Evolutionary conservation across 441 rosid genomes (phyloP).

Genomic region (Populus hybrid): DNA sequence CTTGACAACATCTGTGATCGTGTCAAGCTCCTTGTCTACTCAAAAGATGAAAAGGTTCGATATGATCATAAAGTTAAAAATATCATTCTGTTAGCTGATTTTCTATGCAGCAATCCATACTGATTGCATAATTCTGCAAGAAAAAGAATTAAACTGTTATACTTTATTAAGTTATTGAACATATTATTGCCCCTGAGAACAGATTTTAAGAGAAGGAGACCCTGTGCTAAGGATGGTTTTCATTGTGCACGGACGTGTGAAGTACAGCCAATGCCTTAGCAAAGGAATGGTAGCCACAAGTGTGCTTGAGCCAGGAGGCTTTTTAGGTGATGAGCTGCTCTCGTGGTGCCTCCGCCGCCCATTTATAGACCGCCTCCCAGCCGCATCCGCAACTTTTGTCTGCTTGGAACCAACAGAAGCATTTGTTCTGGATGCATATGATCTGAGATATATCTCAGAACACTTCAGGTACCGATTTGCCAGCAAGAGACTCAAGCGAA

Average conservation of each 20-base stretch:
- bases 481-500: slow-evolving; percentile 46
- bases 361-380: slow-evolving; percentile 54
- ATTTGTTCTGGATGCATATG: slow-evolving; percentile 45
- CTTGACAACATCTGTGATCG: slow-evolving; percentile 66
- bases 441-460: slow-evolving; percentile 51
- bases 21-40: slow-evolving; percentile 47
- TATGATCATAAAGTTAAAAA: background rate
- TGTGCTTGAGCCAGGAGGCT: slow-evolving; percentile 49
- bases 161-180: background rate
- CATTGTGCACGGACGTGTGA: slow-evolving; percentile 42
- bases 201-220: slow-evolving; percentile 72
- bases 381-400: slow-evolving; percentile 53
- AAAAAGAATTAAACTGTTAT: no score
- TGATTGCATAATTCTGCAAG: background rate
- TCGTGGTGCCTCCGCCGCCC: slow-evolving; percentile 70
- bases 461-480: slow-evolving; percentile 62
- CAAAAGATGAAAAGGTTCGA: slow-evolving; percentile 54
- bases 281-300: slow-evolving; percentile 48
- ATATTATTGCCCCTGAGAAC: background rate
- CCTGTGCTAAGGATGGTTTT: slow-evolving; percentile 58
- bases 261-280: slow-evolving; percentile 47
- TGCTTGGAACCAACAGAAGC: slow-evolving; percentile 50
- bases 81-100: background rate
- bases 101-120: background rate
- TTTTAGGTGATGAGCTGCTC: slow-evolving; percentile 57